Evolutionary conservation across 2,329 filamentous ascomycete genomes (phyloP).

Genomic region (Aureobasidium sp.): DNA sequence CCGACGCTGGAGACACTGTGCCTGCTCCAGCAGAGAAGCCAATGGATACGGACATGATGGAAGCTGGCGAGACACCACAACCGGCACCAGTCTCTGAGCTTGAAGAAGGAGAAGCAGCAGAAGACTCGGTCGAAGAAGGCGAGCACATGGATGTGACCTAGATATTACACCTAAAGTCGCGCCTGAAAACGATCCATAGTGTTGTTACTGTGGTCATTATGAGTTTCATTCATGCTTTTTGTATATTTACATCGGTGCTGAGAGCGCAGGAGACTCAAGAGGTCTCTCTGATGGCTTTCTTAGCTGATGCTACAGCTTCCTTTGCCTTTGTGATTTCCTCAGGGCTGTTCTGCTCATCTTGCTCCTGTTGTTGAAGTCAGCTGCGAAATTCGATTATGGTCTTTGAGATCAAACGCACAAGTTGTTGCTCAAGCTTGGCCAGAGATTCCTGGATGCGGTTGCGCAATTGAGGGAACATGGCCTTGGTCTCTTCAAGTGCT

Average conservation of each 20-base stretch:
- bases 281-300: slow-evolving; percentile 31
- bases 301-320: slow-evolving; percentile 32
- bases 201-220: not conserved
- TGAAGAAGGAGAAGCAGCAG: slow-evolving; percentile 22
- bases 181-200: not conserved
- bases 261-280: slow-evolving; percentile 14
- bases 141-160: slow-evolving; percentile 14
- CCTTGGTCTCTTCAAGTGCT: slow-evolving; percentile 81
- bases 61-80: slow-evolving; percentile 12
- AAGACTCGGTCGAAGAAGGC: slow-evolving; percentile 13
- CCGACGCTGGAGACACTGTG: not conserved
- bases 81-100: slow-evolving; percentile 16
- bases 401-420: slow-evolving; percentile 43
- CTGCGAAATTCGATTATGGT: not conserved
- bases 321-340: slow-evolving; percentile 40
- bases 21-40: slow-evolving; percentile 4
- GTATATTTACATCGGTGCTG: not conserved
- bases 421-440: slow-evolving; percentile 63
- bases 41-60: slow-evolving; percentile 13
- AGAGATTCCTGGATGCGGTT: slow-evolving; percentile 64
- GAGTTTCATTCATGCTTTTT: not conserved
- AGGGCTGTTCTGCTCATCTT: slow-evolving; percentile 28
- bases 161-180: not conserved
- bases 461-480: slow-evolving; percentile 65
- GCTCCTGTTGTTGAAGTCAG: slow-evolving; percentile 27